Conservation (phyloP, 306 rosid species). For the Styphnolobium japonicum region DNA sequence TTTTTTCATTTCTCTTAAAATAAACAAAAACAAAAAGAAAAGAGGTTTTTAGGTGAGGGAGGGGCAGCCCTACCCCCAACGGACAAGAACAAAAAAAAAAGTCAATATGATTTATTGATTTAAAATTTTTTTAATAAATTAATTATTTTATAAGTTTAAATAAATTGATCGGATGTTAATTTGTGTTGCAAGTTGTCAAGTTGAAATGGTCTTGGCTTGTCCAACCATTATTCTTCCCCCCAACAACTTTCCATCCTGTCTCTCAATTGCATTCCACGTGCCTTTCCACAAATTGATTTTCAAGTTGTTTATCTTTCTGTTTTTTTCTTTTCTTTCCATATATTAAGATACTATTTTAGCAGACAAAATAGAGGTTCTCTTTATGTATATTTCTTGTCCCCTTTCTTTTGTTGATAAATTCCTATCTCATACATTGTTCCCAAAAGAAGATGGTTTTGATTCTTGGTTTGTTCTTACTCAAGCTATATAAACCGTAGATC, state of each 20-base stretch:
- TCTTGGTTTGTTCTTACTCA: neutral
- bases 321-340: conserved; percentile 14
- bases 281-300: conserved; percentile 27
- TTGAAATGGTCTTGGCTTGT: conserved; percentile 18
- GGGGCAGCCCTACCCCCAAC: no score
- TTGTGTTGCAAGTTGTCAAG: neutral
- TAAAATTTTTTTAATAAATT: no score
- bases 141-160: no score
- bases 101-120: no score
- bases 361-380: conserved; percentile 8
- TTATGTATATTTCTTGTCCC: neutral
- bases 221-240: conserved; percentile 11
- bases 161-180: neutral
- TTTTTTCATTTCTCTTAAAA: no score
- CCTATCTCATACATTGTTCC: neutral
- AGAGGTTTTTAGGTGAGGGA: no score
- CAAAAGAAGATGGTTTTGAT: neutral
- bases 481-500: conserved; percentile 7
- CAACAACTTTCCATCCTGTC: conserved; percentile 21
- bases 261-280: conserved; percentile 62
- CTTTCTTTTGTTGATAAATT: neutral
- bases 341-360: neutral
- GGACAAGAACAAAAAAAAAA: no score
- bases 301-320: conserved; percentile 4
- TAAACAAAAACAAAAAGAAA: no score